Evolutionary conservation across 495 filamentous ascomycete species (phyloP).

Genomic region (Daldinia bambusicola): DNA sequence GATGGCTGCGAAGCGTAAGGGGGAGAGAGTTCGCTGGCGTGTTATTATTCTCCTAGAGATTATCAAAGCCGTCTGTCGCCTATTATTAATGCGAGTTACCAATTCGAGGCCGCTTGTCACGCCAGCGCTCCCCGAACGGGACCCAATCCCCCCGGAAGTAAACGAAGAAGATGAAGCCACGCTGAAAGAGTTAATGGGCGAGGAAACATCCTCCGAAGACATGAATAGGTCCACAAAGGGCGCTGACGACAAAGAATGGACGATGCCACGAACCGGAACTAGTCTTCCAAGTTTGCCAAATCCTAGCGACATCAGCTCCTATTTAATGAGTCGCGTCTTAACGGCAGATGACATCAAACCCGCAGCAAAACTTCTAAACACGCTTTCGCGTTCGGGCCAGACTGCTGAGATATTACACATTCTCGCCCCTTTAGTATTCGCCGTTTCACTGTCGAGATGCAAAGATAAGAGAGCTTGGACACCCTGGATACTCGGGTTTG

Average conservation of each 20-base stretch:
- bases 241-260: slow-evolving; percentile 71
- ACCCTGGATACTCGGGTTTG: slow-evolving; percentile 90
- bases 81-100: slow-evolving; percentile 85
- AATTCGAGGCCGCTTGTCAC: slow-evolving; percentile 84
- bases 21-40: slow-evolving; percentile 87
- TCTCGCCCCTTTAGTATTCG: slow-evolving; percentile 87
- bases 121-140: slow-evolving; percentile 87
- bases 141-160: slow-evolving; percentile 69
- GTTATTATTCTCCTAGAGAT: slow-evolving; percentile 87
- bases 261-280: slow-evolving; percentile 93
- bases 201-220: slow-evolving; percentile 33
- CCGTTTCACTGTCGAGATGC: slow-evolving; percentile 78
- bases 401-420: slow-evolving; percentile 91
- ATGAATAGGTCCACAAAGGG: slow-evolving; percentile 34
- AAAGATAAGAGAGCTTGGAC: slow-evolving; percentile 76
- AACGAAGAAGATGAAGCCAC: slow-evolving; percentile 56
- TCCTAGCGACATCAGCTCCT: slow-evolving; percentile 80
- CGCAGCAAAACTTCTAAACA: slow-evolving; percentile 81
- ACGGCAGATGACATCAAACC: slow-evolving; percentile 97
- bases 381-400: slow-evolving; percentile 74
- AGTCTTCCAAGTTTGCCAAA: slow-evolving; percentile 83
- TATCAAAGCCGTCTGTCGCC: slow-evolving; percentile 85
- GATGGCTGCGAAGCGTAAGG: slow-evolving; percentile 80
- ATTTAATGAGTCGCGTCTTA: slow-evolving; percentile 89
- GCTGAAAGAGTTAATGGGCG: slow-evolving; percentile 48